Conservation (phyloP, 768 basidiomycete genomes). For the Brasilioporus rufonigricans region DNA sequence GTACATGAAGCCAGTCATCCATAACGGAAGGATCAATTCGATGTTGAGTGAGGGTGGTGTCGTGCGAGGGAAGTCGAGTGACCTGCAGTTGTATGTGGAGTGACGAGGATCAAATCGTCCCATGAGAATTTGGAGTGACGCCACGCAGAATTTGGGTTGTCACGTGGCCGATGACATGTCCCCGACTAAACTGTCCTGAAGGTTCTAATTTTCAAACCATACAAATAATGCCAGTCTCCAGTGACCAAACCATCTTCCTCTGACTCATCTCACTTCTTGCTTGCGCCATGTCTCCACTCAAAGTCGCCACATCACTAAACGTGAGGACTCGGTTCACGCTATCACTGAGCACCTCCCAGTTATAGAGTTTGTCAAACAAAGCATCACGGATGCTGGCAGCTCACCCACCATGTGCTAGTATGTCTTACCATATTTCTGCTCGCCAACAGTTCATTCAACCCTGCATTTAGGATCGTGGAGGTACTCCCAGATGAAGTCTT, state of each 20-base stretch:
- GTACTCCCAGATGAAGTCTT: constrained; percentile 72
- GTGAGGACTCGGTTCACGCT: constrained; percentile 37
- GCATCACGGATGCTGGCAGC: constrained; percentile 50
- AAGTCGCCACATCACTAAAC: constrained; percentile 62
- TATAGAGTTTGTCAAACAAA: constrained; percentile 50
- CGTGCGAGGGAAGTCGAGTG: too few species aligned
- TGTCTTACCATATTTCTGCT: constrained; percentile 14
- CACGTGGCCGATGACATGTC: not conserved
- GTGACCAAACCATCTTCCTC: too few species aligned
- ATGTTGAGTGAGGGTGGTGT: too few species aligned
- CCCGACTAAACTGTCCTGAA: not conserved
- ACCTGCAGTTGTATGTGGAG: too few species aligned
- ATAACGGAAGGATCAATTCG: too few species aligned
- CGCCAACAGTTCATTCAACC: not conserved
- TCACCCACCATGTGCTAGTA: constrained; percentile 54
- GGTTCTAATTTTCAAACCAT: not conserved
- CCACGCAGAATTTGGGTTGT: too few species aligned
- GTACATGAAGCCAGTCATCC: constrained; percentile 80
- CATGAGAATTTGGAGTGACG: too few species aligned
- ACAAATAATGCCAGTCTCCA: not conserved
- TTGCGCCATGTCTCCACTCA: constrained; percentile 45
- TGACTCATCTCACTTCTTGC: too few species aligned
- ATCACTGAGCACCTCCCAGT: constrained; percentile 40
- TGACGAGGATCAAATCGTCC: too few species aligned
- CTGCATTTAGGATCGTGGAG: constrained; percentile 59